Conservation (phyloP, 768 basidiomycete species). For the Naganishia vaughanmartiniae region DNA sequence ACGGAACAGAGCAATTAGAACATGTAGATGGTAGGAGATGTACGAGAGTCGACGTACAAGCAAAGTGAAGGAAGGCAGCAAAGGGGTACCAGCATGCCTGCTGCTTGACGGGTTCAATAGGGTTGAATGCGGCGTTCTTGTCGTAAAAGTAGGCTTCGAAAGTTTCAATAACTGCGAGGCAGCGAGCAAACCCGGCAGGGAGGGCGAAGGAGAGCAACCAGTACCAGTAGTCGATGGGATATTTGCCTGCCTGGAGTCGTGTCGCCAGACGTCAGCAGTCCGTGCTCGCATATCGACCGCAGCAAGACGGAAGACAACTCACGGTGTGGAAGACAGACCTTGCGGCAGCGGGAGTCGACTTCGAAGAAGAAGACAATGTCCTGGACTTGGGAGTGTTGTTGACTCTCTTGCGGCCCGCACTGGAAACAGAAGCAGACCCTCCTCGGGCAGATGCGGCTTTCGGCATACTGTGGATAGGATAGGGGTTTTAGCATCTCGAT, state of each 20-base stretch:
- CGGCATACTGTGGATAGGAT: not conserved
- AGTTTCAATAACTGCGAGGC: not conserved
- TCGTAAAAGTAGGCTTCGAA: not conserved
- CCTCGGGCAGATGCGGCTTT: not conserved
- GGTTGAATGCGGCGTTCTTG: not conserved
- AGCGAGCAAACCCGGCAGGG: not conserved
- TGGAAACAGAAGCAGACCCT: too few relatives aligned
- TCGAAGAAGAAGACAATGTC: too few relatives aligned
- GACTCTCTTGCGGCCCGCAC: not conserved
- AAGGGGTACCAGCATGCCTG: not conserved
- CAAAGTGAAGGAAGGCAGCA: not conserved
- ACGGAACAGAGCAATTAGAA: too few relatives aligned
- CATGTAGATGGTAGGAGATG: not conserved
- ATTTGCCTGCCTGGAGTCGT: not conserved
- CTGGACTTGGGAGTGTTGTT: not conserved
- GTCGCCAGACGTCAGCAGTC: too few relatives aligned
- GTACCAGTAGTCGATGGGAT: not conserved
- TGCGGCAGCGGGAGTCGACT: too few relatives aligned
- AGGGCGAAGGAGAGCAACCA: not conserved
- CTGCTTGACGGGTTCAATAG: not conserved
- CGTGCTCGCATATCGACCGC: too few relatives aligned
- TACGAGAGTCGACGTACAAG: not conserved
- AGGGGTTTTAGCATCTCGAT: conserved; percentile 5
- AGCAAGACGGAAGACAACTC: too few relatives aligned
- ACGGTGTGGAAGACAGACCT: too few relatives aligned